Evolutionary conservation across 345 rosid genomes (phyloP).

Genomic region (Populus nigra): DNA sequence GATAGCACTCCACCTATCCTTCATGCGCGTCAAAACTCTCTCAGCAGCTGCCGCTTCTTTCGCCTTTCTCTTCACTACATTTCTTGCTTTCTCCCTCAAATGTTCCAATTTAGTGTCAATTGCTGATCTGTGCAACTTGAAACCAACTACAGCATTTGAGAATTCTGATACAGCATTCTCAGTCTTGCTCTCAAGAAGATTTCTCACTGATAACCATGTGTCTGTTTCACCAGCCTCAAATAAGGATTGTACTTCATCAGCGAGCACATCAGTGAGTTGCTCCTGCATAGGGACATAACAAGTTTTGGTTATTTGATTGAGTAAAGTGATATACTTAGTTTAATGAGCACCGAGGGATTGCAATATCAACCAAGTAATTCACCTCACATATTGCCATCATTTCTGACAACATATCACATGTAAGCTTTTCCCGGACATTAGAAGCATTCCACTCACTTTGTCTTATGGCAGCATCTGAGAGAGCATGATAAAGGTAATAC

Average conservation of each 20-base stretch:
- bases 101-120: slow-evolving; percentile 46
- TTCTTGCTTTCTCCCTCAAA: slow-evolving; percentile 48
- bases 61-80: slow-evolving; percentile 62
- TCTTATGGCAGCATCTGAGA: slow-evolving; percentile 51
- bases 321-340: background rate
- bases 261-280: slow-evolving; percentile 46
- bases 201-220: slow-evolving; percentile 65
- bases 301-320: slow-evolving; percentile 6
- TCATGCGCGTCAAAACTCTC: slow-evolving; percentile 67
- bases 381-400: slow-evolving; percentile 53
- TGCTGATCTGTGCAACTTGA: slow-evolving; percentile 50
- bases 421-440: slow-evolving; percentile 55
- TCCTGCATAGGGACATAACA: slow-evolving; percentile 41
- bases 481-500: slow-evolving; percentile 4
- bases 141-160: slow-evolving; percentile 43
- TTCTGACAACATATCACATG: slow-evolving; percentile 58
- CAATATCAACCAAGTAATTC: slow-evolving; percentile 10
- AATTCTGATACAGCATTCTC: slow-evolving; percentile 49
- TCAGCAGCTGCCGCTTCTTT: slow-evolving; percentile 59
- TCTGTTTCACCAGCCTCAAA: slow-evolving; percentile 56
- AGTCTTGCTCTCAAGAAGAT: slow-evolving; percentile 61
- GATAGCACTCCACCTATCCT: slow-evolving; percentile 52
- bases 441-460: slow-evolving; percentile 68
- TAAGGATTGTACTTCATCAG: slow-evolving; percentile 53
- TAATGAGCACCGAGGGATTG: background rate